Percentiles rank a stretch among this genome's conserved stretches.
phyloP scores from a whole-genome alignment of 306 rosid species.

The Ormosia emarginata region DNA sequence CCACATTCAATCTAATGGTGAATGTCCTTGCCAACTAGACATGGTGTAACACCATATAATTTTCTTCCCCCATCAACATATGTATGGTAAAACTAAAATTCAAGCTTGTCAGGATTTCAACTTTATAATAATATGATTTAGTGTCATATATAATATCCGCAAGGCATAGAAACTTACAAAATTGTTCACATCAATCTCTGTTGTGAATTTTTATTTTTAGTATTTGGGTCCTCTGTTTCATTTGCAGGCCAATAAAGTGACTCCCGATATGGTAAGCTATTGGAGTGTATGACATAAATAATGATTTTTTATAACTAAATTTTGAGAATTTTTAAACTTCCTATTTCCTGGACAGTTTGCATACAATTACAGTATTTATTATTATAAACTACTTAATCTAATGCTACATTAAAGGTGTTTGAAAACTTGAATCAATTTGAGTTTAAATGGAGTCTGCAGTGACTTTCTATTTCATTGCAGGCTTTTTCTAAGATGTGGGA shows the following conservation, averaged over 20 bases:
- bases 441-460: not conserved
- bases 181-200: not conserved
- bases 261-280: not conserved
- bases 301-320: not conserved
- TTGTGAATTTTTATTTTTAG: not conserved
- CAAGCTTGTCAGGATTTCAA: not conserved
- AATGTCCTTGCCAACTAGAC: not conserved
- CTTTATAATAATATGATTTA: not conserved
- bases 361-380: not conserved
- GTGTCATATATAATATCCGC: not conserved
- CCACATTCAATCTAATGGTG: no score
- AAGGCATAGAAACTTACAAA: not conserved
- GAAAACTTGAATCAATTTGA: not conserved
- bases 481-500: slow-evolving; percentile 5
- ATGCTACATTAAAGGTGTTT: not conserved
- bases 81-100: not conserved
- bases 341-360: not conserved
- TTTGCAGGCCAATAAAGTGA: not conserved
- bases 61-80: not conserved
- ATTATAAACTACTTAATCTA: not conserved
- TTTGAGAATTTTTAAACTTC: not conserved
- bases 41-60: not conserved
- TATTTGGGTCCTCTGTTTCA: not conserved
- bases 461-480: not conserved
- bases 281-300: not conserved